Evolutionary conservation across 177 flowering plant species (phyloP).

Genomic region (Vitis hybrid): DNA sequence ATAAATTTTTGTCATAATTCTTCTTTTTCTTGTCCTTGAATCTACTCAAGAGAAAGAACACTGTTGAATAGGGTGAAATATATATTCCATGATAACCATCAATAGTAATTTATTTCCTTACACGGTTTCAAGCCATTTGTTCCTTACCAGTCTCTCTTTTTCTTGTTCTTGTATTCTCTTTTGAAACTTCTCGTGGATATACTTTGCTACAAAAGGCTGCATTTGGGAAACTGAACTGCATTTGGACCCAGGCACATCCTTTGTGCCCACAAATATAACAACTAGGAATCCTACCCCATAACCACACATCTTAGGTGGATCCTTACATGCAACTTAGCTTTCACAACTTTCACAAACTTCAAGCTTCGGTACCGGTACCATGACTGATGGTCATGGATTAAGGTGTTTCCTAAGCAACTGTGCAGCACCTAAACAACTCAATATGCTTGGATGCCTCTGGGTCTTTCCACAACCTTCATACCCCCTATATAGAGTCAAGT

Average conservation of each 20-base stretch:
- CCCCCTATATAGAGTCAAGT: no score
- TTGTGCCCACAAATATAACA: no score
- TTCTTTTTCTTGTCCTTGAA: conserved; percentile 9
- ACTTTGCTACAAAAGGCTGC: neutral
- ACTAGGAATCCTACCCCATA: no score
- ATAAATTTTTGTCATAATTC: conserved; percentile 5
- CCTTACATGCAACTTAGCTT: no score
- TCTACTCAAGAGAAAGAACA: conserved; percentile 21
- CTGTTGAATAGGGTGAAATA: conserved; percentile 11
- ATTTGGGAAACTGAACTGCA: neutral
- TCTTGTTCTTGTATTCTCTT: conserved; percentile 1
- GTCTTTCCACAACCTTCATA: no score
- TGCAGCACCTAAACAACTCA: no score
- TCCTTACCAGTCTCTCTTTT: neutral
- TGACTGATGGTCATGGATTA: no score
- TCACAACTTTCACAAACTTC: no score
- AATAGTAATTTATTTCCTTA: conserved; percentile 33
- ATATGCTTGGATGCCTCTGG: no score
- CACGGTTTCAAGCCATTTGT: conserved; percentile 8
- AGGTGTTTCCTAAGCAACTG: no score
- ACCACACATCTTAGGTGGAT: no score
- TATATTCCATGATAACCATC: conserved; percentile 16
- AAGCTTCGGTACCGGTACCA: no score
- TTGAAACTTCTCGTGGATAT: neutral
- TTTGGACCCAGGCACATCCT: neutral